phyloP scores from a whole-genome alignment of 441 rosid species.

The Arabidopsis lyrata region DNA sequence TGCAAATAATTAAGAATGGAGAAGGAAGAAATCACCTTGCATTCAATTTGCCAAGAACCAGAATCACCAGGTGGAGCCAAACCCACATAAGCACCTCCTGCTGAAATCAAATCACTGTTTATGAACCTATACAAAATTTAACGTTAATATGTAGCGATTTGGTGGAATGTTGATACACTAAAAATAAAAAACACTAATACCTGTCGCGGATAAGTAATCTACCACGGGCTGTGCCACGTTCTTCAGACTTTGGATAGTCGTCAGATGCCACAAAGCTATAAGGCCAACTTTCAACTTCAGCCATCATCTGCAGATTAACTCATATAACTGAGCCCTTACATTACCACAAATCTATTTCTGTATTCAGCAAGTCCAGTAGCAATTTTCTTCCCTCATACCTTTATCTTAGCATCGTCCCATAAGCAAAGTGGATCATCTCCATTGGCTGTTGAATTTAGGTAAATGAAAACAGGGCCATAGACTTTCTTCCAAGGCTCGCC shows the following conservation, averaged over 20 bases:
- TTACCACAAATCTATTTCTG: constrained; percentile 31
- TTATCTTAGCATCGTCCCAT: constrained; percentile 80
- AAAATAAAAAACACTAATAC: constrained; percentile 39
- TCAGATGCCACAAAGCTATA: constrained; percentile 67
- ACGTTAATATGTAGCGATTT: neutral
- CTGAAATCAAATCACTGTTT: constrained; percentile 47
- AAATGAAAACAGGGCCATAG: constrained; percentile 76
- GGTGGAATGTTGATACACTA: constrained; percentile 12
- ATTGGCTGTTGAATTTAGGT: constrained; percentile 59
- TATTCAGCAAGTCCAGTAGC: neutral
- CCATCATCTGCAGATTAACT: constrained; percentile 48
- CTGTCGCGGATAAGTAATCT: constrained; percentile 55
- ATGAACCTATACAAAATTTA: constrained; percentile 49
- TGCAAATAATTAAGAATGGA: neutral
- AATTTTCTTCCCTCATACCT: constrained; percentile 49
- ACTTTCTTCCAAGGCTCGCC: constrained; percentile 84
- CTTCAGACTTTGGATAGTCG: constrained; percentile 53
- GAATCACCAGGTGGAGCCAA: constrained; percentile 69
- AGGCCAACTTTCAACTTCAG: constrained; percentile 71
- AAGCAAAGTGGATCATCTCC: constrained; percentile 56
- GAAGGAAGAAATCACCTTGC: constrained; percentile 45
- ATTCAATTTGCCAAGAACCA: constrained; percentile 82
- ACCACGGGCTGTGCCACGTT: constrained; percentile 59
- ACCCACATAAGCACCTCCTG: constrained; percentile 65
- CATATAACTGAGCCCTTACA: constrained; percentile 23